Evolutionary conservation across 2,329 filamentous ascomycete genomes (phyloP), one percentile per base, ranked within the genome.

Genomic region (Colletotrichum sp.): DNA sequence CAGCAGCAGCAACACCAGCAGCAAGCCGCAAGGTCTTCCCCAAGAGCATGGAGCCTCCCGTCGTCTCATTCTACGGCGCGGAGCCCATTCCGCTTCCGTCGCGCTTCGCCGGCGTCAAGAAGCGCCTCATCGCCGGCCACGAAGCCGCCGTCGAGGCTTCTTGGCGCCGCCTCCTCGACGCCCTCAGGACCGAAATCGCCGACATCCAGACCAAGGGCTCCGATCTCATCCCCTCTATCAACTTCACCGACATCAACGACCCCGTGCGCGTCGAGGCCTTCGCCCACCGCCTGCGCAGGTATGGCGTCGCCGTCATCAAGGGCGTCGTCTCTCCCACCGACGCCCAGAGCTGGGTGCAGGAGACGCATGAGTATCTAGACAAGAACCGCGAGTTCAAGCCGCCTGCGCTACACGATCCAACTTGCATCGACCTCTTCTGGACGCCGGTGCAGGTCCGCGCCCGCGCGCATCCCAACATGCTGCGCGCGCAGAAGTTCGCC

Each of bases 391-490:
- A 78, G 30, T 78, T 77, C 77, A 78, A 78, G 62, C 89, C 88
- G 64, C 92, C 92, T 32, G 89, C 90, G 1, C 86, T 88, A 0
- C 90, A 92, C 79, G 91, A 93, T 55, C 93, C 93, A 7, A 91
- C 93, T 2, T 94, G 94, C 68, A 94, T 93, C 83, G 93, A 95
- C 83, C 90, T 94, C 80, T 95, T 94, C 85, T 87, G 86, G 86
- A 85, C 85, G 15, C 82, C 83, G 8, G 80, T 85, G 2, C 86
- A 87, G 69, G 81, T 87, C 55, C 84, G 83, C 36, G 85, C 84
- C 13, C 82, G 85, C 26, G 84, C 84, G 2, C 85, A 87, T 63
- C 81, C 82, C 7, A 86, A 86, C 67, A 78, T 86, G 21, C 80
- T 89, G 72, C 79, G 78, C 10, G 81, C 84, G 1, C 86, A 87